Percentiles rank a stretch among this genome's conserved stretches.
phyloP scores from a whole-genome alignment of 2,329 filamentous ascomycete species.

The Thermothelomyces thermophilus region DNA sequence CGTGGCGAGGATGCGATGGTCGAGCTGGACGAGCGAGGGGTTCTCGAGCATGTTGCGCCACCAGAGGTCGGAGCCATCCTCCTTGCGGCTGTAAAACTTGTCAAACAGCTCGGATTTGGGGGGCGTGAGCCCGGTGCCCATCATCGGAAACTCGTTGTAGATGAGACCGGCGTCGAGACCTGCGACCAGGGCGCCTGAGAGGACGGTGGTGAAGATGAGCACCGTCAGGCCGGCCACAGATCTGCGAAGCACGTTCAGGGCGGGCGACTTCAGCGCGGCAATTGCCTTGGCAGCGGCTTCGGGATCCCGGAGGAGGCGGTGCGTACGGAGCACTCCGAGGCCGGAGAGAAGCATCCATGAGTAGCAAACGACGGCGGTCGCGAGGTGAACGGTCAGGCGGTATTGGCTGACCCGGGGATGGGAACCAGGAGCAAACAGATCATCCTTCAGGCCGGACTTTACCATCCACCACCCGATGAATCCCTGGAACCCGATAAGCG shows the following conservation, averaged over 20 bases:
- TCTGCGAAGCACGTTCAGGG: slow-evolving; percentile 66
- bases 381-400: slow-evolving; percentile 80
- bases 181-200: slow-evolving; percentile 90
- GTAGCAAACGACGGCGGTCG: slow-evolving; percentile 87
- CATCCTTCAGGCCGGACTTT: slow-evolving; percentile 89
- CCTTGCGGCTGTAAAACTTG: slow-evolving; percentile 72
- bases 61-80: slow-evolving; percentile 76
- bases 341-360: slow-evolving; percentile 90
- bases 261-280: slow-evolving; percentile 56
- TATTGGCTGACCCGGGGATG: slow-evolving; percentile 95
- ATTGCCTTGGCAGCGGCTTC: slow-evolving; percentile 54
- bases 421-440: slow-evolving; percentile 83
- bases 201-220: slow-evolving; percentile 81
- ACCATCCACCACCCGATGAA: slow-evolving; percentile 99
- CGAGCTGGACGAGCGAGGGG: slow-evolving; percentile 87
- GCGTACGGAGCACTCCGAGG: slow-evolving; percentile 73
- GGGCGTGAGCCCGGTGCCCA: slow-evolving; percentile 79
- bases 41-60: slow-evolving; percentile 99
- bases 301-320: slow-evolving; percentile 63
- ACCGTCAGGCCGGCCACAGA: slow-evolving; percentile 63
- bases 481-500: slow-evolving; percentile 89
- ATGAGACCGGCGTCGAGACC: slow-evolving; percentile 94
- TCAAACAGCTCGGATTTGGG: slow-evolving; percentile 79
- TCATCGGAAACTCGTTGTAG: slow-evolving; percentile 97
- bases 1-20: slow-evolving; percentile 87